Evolutionary conservation across 495 filamentous ascomycete species (phyloP), one percentile per base, ranked within the genome.

Genomic region (Neohortaea acidophila): DNA sequence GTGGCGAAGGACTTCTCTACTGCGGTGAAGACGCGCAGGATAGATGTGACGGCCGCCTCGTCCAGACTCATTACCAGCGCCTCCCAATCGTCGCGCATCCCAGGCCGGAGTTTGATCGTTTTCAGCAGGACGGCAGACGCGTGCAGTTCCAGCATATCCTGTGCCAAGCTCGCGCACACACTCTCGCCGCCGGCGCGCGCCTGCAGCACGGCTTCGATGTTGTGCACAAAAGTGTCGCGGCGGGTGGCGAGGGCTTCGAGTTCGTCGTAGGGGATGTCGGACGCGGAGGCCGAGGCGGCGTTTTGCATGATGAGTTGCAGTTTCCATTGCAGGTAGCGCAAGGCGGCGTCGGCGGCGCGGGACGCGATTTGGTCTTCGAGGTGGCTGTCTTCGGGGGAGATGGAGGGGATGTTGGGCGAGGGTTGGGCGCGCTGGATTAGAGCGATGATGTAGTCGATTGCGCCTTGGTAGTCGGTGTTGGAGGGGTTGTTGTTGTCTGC

Each of bases 241-340:
- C 73, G 51, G 38, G 71, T 51, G 31, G 72, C 65, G 43, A 91
- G 51, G 40, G 61, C 52, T 41, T 79, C 69, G 33, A 78, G 51
- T 9, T 72, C 65, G 6, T 53, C 45, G 21, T 65, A 58, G 1
- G 64, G 33, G 18, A 75, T 64, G 19, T 61, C 64, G 8, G 62
- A 50, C 21, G 56, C 44, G 14, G 45, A 27, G 38, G 34, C 27
- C 2, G 14, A 27, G 0, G 43, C 25, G 13, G 43, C 33, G 22
- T 43, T 32, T 9, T 54, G 52, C 20, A 60, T 56, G 17, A 76
- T 54, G 5, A 52, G 33, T 15, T 53, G 51, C 7, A 82, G 68
- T 46, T 86, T 85, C 89, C 89, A 97, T 76, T 92, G 81, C 57
- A 94, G 89, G 61, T 94, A 96, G 62, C 85, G 83, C 18, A 85